Percentiles rank a stretch among this genome's conserved stretches.
Conservation (phyloP, 164 flowering plant species). For the Amborella trichopoda region DNA sequence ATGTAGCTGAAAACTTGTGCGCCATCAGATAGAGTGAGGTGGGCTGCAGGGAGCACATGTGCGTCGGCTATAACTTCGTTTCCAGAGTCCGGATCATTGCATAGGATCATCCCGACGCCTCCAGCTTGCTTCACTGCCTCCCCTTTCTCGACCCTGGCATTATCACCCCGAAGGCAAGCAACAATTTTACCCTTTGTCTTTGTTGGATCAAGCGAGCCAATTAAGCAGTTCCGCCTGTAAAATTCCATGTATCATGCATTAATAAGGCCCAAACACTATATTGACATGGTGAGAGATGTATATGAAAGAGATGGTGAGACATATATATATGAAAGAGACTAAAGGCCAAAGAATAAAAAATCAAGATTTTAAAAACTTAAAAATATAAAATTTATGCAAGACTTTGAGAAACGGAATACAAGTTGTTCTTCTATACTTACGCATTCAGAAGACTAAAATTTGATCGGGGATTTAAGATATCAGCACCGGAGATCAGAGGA, state of each 20-base stretch:
- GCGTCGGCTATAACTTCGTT: conserved; percentile 27
- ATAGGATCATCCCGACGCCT: conserved; percentile 55
- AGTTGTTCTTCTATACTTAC: too few relatives aligned
- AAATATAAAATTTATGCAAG: neutral
- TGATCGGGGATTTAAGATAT: conserved; percentile 26
- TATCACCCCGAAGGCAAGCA: conserved; percentile 70
- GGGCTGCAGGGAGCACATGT: conserved; percentile 42
- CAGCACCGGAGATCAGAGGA: neutral
- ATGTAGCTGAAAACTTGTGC: conserved; percentile 26
- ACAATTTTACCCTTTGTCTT: conserved; percentile 67
- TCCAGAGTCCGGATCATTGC: conserved; percentile 24
- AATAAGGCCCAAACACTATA: too few relatives aligned
- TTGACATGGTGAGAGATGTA: neutral
- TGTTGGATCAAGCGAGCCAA: conserved; percentile 27
- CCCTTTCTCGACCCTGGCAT: conserved; percentile 78
- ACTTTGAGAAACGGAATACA: neutral
- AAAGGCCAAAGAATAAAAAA: neutral
- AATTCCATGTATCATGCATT: too few relatives aligned
- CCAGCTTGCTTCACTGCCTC: conserved; percentile 65
- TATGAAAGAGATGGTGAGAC: too few relatives aligned
- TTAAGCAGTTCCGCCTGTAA: conserved; percentile 30
- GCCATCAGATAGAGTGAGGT: conserved; percentile 29
- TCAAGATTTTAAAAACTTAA: neutral
- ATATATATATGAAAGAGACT: neutral
- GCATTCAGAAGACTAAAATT: conserved; percentile 20